Evolutionary conservation across 331 rosid species (phyloP).

Genomic region (Rhamnella rubrinervis): DNA sequence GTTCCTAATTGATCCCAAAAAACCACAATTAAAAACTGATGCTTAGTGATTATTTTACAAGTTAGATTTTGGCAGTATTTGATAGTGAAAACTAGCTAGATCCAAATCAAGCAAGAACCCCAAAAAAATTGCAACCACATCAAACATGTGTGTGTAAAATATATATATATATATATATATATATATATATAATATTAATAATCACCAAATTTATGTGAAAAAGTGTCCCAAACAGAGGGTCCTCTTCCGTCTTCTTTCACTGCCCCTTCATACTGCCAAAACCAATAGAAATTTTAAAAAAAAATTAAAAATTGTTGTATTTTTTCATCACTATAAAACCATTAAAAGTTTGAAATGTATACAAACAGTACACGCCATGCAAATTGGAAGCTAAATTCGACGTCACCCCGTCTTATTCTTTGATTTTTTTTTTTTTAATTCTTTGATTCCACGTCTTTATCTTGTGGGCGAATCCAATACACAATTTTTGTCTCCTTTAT

Average conservation of each 20-base stretch:
- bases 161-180: not conserved
- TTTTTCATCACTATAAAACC: not conserved
- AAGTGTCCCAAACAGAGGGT: conserved; percentile 78
- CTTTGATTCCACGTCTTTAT: no score
- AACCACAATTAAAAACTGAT: no score
- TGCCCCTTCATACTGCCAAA: conserved; percentile 77
- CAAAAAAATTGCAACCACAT: no score
- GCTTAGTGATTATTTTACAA: no score
- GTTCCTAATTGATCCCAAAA: not conserved
- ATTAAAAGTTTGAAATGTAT: not conserved
- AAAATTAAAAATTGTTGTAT: not conserved
- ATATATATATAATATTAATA: not conserved
- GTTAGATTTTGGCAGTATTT: no score
- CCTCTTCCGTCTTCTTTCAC: conserved; percentile 80
- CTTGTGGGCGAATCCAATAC: no score
- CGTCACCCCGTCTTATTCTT: no score
- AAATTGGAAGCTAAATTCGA: no score
- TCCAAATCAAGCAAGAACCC: no score
- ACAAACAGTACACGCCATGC: not conserved
- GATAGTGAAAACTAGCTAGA: no score
- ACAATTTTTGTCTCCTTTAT: no score
- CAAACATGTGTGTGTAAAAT: no score
- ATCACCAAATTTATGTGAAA: conserved; percentile 67
- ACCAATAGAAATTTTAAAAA: not conserved
- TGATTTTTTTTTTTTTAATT: not conserved